phyloP scores from a whole-genome alignment of 2,329 filamentous ascomycete species.

The Dactylellina leptospora region DNA sequence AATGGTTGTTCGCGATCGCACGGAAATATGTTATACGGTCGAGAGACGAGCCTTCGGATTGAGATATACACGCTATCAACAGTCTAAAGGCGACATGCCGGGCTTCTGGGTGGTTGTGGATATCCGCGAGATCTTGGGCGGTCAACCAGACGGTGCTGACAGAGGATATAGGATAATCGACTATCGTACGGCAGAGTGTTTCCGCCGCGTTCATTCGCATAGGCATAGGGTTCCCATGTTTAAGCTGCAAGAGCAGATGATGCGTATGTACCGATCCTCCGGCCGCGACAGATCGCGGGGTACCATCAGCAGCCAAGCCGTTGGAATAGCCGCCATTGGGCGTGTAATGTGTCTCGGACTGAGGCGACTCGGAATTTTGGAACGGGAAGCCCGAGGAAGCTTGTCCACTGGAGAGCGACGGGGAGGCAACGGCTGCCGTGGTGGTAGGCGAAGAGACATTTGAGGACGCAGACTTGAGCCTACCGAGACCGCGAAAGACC shows the following conservation, averaged over 20 bases:
- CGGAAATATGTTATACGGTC: conserved; percentile 74
- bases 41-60: conserved; percentile 70
- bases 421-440: conserved; percentile 33
- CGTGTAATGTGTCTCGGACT: conserved; percentile 6
- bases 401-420: conserved; percentile 24
- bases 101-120: conserved; percentile 66
- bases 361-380: conserved; percentile 23
- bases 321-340: conserved; percentile 37
- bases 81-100: conserved; percentile 73
- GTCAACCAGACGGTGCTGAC: conserved; percentile 72
- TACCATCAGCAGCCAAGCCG: conserved; percentile 17
- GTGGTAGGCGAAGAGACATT: conserved; percentile 40
- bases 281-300: conserved; percentile 17
- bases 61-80: conserved; percentile 72
- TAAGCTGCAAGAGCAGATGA: conserved; percentile 54
- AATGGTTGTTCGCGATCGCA: conserved; percentile 67
- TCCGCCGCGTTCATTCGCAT: conserved; percentile 57
- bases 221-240: conserved; percentile 54
- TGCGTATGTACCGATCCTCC: conserved; percentile 53
- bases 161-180: conserved; percentile 56
- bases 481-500: conserved; percentile 37
- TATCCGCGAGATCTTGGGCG: conserved; percentile 71
- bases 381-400: conserved; percentile 24
- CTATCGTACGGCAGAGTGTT: conserved; percentile 54
- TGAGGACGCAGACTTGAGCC: conserved; percentile 48